Percentiles rank a stretch among this genome's conserved stretches.
phyloP scores from a whole-genome alignment of 176 grass and related monocot species.

The Coix lacrymajobi region DNA sequence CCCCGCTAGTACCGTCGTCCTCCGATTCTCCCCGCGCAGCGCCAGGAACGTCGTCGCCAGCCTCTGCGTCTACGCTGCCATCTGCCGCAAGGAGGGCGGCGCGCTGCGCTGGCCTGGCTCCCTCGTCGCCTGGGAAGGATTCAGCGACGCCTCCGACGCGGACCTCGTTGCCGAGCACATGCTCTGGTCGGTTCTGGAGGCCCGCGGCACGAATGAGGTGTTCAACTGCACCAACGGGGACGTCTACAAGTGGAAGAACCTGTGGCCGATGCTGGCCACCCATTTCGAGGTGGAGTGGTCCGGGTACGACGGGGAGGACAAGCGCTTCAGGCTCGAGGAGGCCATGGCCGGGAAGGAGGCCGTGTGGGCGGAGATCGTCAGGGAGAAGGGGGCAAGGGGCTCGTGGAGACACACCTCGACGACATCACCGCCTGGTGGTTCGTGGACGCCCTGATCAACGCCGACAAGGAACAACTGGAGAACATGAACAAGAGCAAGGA shows the following conservation, averaged over 20 bases:
- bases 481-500: constrained; percentile 91
- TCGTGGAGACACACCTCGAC: constrained; percentile 34
- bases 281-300: constrained; percentile 49
- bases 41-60: constrained; percentile 57
- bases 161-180: constrained; percentile 69
- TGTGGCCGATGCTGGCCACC: constrained; percentile 63
- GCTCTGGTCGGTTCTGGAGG: constrained; percentile 70
- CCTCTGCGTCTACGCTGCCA: constrained; percentile 73
- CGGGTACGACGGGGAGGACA: constrained; percentile 56
- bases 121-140: constrained; percentile 23
- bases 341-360: constrained; percentile 57
- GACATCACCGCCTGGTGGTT: constrained; percentile 65
- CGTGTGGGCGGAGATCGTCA: constrained; percentile 62
- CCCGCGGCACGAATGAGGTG: constrained; percentile 42
- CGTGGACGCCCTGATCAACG: constrained; percentile 17
- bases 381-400: constrained; percentile 33
- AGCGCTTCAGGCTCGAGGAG: constrained; percentile 48
- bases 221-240: constrained; percentile 84
- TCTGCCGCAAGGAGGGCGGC: constrained; percentile 58
- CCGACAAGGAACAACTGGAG: constrained; percentile 36
- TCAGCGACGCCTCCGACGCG: constrained; percentile 58
- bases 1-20: constrained; percentile 12
- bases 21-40: constrained; percentile 63
- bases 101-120: constrained; percentile 53
- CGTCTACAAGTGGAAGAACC: constrained; percentile 69